Evolutionary conservation across 2,329 filamentous ascomycete genomes (phyloP).

Genomic region (Beauveria sp.): DNA sequence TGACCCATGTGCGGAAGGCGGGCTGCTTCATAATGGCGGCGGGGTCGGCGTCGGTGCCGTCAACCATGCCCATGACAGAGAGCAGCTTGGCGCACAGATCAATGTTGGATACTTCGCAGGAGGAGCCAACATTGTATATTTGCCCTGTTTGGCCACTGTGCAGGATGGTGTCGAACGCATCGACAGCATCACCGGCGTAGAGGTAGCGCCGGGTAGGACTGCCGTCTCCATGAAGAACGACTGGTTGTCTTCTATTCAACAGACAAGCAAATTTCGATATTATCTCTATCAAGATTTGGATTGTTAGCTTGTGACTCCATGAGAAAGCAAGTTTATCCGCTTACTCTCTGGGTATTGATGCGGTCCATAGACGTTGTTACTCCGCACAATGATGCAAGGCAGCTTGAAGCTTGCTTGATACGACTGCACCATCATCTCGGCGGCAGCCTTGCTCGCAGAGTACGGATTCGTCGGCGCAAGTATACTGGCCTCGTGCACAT

Average conservation of each 20-base stretch:
- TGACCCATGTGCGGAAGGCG: constrained; percentile 53
- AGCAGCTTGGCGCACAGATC: constrained; percentile 60
- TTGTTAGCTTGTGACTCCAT: background rate
- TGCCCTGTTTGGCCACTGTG: constrained; percentile 69
- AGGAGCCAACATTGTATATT: constrained; percentile 75
- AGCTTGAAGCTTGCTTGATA: constrained; percentile 78
- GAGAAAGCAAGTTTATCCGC: constrained; percentile 20
- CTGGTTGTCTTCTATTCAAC: constrained; percentile 56
- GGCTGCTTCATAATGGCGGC: background rate
- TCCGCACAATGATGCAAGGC: constrained; percentile 70
- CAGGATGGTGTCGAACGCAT: constrained; percentile 77
- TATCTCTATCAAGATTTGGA: constrained; percentile 51
- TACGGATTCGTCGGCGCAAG: constrained; percentile 77
- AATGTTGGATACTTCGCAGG: constrained; percentile 69
- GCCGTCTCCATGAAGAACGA: constrained; percentile 71
- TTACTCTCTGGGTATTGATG: constrained; percentile 78
- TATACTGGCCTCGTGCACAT: constrained; percentile 65
- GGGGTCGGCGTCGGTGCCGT: constrained; percentile 41
- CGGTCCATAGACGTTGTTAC: constrained; percentile 81
- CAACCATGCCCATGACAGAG: constrained; percentile 49
- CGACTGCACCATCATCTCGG: constrained; percentile 82
- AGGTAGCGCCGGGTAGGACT: constrained; percentile 68
- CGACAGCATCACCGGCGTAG: constrained; percentile 70
- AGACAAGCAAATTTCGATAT: constrained; percentile 76
- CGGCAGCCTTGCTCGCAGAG: constrained; percentile 71